phyloP scores from a whole-genome alignment of 2,329 filamentous ascomycete species.

The Rasamsonia emersonii region DNA sequence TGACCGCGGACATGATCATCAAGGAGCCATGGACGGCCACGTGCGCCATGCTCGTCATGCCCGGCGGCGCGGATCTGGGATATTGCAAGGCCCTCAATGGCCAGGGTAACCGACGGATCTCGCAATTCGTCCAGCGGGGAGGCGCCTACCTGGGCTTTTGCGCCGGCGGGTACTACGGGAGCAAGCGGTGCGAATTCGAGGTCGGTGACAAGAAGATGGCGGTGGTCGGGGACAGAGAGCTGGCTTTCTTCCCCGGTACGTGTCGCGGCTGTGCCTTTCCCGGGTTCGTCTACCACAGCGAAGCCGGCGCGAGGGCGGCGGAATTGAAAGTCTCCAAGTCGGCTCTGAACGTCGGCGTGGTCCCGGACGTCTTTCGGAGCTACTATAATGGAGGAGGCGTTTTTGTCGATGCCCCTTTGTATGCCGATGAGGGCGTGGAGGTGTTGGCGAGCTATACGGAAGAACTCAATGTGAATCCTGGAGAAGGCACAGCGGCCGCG shows the following conservation, averaged over 20 bases:
- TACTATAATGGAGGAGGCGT: conserved; percentile 96
- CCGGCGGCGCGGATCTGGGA: conserved; percentile 85
- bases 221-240: conserved; percentile 74
- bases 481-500: conserved; percentile 64
- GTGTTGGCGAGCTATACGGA: conserved; percentile 74
- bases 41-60: conserved; percentile 83
- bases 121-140: conserved; percentile 74
- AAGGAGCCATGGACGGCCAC: conserved; percentile 86
- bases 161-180: conserved; percentile 88
- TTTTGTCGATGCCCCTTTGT: conserved; percentile 69
- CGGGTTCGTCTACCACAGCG: conserved; percentile 85
- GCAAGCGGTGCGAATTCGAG: conserved; percentile 78
- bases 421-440: conserved; percentile 59
- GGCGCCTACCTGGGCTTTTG: conserved; percentile 87
- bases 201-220: conserved; percentile 72
- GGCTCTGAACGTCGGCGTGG: conserved; percentile 44
- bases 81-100: conserved; percentile 88
- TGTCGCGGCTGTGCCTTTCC: conserved; percentile 81
- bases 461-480: conserved; percentile 65
- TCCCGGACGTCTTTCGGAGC: conserved; percentile 57
- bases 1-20: conserved; percentile 68
- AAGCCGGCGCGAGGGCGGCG: conserved; percentile 69
- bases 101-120: conserved; percentile 73
- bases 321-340: conserved; percentile 56
- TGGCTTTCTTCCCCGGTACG: conserved; percentile 78